These are phyloP conservation scores for Nicotiana knightiana DNA, from an alignment of 257 asterid species.

Conservation along the genomic window DNA sequence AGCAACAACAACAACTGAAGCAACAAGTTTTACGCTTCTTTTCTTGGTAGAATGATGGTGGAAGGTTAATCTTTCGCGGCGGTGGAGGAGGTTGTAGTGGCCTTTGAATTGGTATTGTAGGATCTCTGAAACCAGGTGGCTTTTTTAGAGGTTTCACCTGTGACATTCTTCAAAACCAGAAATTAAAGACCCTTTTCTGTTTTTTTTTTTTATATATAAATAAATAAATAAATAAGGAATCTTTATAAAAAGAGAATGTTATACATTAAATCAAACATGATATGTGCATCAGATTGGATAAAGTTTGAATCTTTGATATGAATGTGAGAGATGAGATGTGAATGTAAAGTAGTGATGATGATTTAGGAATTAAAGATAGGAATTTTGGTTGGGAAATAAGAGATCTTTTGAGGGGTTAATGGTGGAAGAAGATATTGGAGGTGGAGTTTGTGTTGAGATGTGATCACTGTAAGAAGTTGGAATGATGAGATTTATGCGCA, in stretches of 20 bases:
- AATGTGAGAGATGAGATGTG: neutral
- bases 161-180: slow-evolving; percentile 18
- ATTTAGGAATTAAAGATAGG: neutral
- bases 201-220: neutral
- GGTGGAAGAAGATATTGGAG: neutral
- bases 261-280: neutral
- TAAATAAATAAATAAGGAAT: neutral
- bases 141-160: slow-evolving; percentile 30
- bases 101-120: slow-evolving; percentile 13
- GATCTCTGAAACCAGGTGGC: slow-evolving; percentile 56
- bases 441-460: neutral
- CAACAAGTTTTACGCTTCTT: slow-evolving; percentile 23
- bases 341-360: neutral
- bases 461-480: neutral
- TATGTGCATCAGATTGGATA: neutral
- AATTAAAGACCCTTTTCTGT: neutral
- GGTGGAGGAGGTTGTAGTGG: slow-evolving; percentile 5
- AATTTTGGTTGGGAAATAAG: neutral
- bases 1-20: slow-evolving; percentile 32
- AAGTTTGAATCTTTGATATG: neutral
- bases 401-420: neutral
- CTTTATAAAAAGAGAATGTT: neutral
- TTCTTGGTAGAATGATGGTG: slow-evolving; percentile 25
- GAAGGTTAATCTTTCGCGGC: slow-evolving; percentile 10
- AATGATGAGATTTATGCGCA: slow-evolving; percentile 10